A percentile compares a stretch with the other conserved stretches of the same genome.
Conservation (phyloP, 208 protist species). For the Trypanosoma lewisi region DNA sequence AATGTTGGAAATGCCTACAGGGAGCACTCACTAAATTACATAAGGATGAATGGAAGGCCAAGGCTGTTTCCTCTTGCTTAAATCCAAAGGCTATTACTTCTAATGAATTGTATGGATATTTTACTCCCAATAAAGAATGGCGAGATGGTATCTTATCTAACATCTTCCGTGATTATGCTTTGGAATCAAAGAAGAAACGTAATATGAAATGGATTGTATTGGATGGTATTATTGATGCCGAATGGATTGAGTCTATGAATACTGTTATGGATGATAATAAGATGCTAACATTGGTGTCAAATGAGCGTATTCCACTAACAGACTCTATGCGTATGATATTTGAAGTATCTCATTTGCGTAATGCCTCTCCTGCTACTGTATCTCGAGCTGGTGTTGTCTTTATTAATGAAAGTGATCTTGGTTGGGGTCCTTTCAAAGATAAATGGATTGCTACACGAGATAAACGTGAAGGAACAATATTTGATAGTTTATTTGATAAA, state of each 20-base stretch:
- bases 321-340: conserved; percentile 98
- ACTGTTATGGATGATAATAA: conserved; percentile 99
- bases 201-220: conserved; percentile 98
- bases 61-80: conserved; percentile 88
- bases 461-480: conserved; percentile 88
- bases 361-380: conserved; percentile 98
- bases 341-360: conserved; percentile 96
- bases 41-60: conserved; percentile 91
- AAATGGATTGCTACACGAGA: conserved; percentile 92
- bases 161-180: conserved; percentile 95
- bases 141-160: conserved; percentile 94
- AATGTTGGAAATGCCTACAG: conserved; percentile 96
- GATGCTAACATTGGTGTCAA: conserved; percentile 97
- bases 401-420: conserved; percentile 97
- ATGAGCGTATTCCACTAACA: conserved; percentile 98
- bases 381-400: conserved; percentile 98
- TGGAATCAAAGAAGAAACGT: conserved; percentile 94
- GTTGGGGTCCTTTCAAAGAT: conserved; percentile 96
- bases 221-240: conserved; percentile 98
- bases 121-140: conserved; percentile 97
- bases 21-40: conserved; percentile 90
- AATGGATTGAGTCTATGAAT: conserved; percentile 99
- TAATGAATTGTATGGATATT: conserved; percentile 98
- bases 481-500: conserved; percentile 97
- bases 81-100: conserved; percentile 99